Evolutionary conservation across 78 protist genomes (phyloP).

Genomic region (Dictyostelium capitatum): DNA sequence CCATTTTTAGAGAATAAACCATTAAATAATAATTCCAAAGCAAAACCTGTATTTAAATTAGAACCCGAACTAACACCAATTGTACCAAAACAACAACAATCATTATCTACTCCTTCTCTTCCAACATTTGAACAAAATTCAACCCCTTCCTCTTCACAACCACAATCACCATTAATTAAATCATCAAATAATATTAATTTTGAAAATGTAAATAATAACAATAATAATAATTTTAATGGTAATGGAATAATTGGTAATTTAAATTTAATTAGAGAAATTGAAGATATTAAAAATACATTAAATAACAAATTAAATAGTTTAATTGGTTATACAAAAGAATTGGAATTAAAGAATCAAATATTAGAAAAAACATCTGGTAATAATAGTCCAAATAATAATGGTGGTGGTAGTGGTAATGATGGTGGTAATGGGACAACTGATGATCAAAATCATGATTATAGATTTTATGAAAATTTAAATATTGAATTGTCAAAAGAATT

Average conservation of each 20-base stretch:
- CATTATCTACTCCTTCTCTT: neutral
- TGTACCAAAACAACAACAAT: neutral
- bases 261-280: neutral
- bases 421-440: neutral
- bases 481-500: conserved; percentile 53
- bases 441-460: conserved; percentile 24
- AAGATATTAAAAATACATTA: conserved; percentile 3
- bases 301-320: neutral
- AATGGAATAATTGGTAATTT: neutral
- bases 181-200: neutral
- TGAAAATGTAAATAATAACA: neutral
- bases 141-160: neutral
- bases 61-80: conserved; percentile 23
- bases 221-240: neutral
- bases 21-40: neutral
- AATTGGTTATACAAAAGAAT: conserved; percentile 16
- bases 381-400: neutral
- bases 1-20: conserved; percentile 14
- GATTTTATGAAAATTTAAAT: conserved; percentile 62
- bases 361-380: neutral
- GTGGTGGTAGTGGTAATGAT: neutral
- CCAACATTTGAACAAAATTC: neutral
- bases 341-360: conserved; percentile 8
- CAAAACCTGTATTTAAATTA: conserved; percentile 5
- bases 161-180: neutral